These are phyloP conservation scores for Venturia aucupariae DNA, from an alignment of 2,329 filamentous ascomycete species.

Conservation along the genomic window DNA sequence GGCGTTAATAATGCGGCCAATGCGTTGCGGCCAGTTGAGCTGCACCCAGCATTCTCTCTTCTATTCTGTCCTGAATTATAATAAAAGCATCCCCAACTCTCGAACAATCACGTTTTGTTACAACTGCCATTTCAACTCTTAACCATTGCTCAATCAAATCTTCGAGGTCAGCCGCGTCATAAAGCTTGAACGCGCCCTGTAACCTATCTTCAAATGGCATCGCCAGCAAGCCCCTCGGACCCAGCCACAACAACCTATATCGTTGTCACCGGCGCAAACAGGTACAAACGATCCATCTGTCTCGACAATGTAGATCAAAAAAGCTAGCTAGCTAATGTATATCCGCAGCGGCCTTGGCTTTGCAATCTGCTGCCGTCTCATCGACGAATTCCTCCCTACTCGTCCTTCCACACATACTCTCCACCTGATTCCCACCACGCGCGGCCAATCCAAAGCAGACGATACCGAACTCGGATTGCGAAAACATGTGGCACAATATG, in stretches of 20 bases:
- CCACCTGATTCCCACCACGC: conserved; percentile 75
- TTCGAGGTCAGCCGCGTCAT: background rate
- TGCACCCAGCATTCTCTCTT: too few relatives aligned
- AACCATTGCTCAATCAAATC: background rate
- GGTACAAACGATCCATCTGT: conserved; percentile 42
- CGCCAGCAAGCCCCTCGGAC: background rate
- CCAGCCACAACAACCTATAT: conserved; percentile 8
- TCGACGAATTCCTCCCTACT: conserved; percentile 75
- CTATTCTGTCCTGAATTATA: too few relatives aligned
- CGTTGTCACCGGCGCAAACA: conserved; percentile 78
- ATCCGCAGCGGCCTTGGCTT: conserved; percentile 70
- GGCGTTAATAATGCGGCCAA: too few relatives aligned
- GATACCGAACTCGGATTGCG: conserved; percentile 60
- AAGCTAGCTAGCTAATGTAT: background rate
- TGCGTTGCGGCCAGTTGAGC: too few relatives aligned
- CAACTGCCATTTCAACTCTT: background rate
- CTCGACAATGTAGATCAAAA: background rate
- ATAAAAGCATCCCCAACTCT: background rate
- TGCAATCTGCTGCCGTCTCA: conserved; percentile 71
- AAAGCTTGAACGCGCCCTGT: background rate
- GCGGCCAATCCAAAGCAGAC: conserved; percentile 61
- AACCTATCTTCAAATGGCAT: background rate
- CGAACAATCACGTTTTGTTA: background rate
- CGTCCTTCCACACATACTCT: conserved; percentile 60
- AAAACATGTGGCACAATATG: conserved; percentile 47